phyloP scores from a whole-genome alignment of 495 filamentous ascomycete species.

The Gamarada debralockiae region DNA sequence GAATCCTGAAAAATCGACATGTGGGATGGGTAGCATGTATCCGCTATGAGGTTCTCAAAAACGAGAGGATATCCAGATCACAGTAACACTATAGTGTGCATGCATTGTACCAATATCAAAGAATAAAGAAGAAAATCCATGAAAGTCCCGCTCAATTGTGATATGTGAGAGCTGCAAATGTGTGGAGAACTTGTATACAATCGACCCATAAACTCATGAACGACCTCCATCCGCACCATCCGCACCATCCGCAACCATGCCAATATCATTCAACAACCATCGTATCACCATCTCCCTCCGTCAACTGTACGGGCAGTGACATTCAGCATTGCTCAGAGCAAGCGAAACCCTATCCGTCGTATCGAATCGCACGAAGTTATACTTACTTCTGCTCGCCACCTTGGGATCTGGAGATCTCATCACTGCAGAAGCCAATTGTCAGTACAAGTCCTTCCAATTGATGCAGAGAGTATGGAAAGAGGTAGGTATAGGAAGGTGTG shows the following conservation, averaged over 20 bases:
- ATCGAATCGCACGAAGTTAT: background rate
- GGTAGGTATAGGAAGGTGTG: slow-evolving; percentile 9
- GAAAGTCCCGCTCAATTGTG: background rate
- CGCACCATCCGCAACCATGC: background rate
- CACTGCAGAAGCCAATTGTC: slow-evolving; percentile 37
- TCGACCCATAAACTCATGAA: background rate
- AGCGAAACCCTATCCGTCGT: background rate
- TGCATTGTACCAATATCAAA: slow-evolving; percentile 15
- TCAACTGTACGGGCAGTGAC: slow-evolving; percentile 12
- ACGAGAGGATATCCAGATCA: slow-evolving; percentile 3
- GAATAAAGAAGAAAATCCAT: background rate
- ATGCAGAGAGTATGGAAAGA: background rate
- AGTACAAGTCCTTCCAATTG: slow-evolving; percentile 2
- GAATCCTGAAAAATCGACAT: slow-evolving; percentile 18
- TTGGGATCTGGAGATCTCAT: slow-evolving; percentile 63
- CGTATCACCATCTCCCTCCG: background rate
- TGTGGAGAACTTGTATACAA: slow-evolving; percentile 11
- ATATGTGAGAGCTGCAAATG: slow-evolving; percentile 4
- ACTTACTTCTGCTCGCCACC: slow-evolving; percentile 71
- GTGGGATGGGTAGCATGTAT: slow-evolving; percentile 20
- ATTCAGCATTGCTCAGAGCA: slow-evolving; percentile 15
- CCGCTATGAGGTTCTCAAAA: slow-evolving; percentile 5
- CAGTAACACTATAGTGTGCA: slow-evolving; percentile 15
- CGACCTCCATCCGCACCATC: background rate
- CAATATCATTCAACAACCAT: background rate